Base-by-base conservation (phyloP, 768 basidiomycete species). In the Ramaria sp. region DNA sequence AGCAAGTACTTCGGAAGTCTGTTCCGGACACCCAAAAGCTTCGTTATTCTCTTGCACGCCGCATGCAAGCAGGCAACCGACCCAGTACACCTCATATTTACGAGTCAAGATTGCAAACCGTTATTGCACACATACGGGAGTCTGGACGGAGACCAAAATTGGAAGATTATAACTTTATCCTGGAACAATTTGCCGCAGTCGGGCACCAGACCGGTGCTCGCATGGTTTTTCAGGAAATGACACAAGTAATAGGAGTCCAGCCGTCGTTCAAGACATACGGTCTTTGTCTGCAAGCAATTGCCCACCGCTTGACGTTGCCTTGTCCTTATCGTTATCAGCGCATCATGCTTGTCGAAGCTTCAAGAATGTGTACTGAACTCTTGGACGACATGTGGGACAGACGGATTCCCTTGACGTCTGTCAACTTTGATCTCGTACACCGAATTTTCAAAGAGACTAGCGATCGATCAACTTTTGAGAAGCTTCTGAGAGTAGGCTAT, bases 101-200 rank as follows among this genome's bases (percentile, higher is more conserved):
- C 63, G 88, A 90, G 68, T 68, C 72, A 17, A 82, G 88, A 31
- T 78, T 88, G 63, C 79, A 81, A 66, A 69, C 75, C 19, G 71
- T 92, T 65, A 78, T 92, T 59, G 75, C 75, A 53, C 86, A 87
- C 66, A 89, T 91, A 22, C 81, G 81, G 53, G 71, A 73, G 39
- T 64, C 77, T 12, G 82, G 81, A 2, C 63, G 64, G 55, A 65
- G 68, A 57, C 77, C 69, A 12, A 63, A 65, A 12, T 58, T 84
- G 53, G 78, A 81, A 2, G 90, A 91, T 67, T 91, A 86, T 67
- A 77, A 90, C 66, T 83, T 83, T 63, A 71, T 92, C 59, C 67
- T 92, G 51, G 75, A 79, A 59, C 86, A 88, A 59, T 88, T 88
- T 59, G 84, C 88, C 34, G 80, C 83, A 0, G 80, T 81, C 3